A percentile compares a stretch with the other conserved stretches of the same genome.
Evolutionary conservation across 1,284 basidiomycete species (phyloP).

Genomic region (Cutaneotrichosporon sp.): DNA sequence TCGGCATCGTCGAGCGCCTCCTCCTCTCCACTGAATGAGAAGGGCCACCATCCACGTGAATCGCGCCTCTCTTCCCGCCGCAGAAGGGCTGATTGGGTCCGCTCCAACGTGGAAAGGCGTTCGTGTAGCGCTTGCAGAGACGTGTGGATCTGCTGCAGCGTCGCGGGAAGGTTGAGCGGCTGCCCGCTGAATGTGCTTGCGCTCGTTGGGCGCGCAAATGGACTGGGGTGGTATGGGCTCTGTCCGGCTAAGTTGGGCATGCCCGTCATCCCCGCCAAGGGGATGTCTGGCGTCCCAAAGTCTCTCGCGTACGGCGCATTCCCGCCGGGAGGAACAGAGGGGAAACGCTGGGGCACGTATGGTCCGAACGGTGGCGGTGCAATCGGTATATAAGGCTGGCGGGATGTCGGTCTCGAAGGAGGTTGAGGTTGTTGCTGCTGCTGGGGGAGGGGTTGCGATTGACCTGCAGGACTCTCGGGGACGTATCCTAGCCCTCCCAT

Average conservation of each 20-base stretch:
- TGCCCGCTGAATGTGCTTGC: slow-evolving; percentile 49
- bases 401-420: background rate
- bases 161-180: slow-evolving; percentile 37
- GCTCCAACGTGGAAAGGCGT: slow-evolving; percentile 73
- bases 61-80: slow-evolving; percentile 33
- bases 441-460: background rate
- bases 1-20: slow-evolving; percentile 44
- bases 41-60: slow-evolving; percentile 40
- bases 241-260: background rate
- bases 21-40: slow-evolving; percentile 38
- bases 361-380: slow-evolving; percentile 7
- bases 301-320: slow-evolving; percentile 21
- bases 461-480: slow-evolving; percentile 3
- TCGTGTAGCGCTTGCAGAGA: slow-evolving; percentile 87
- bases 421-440: background rate
- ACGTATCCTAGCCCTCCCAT: slow-evolving; percentile 3
- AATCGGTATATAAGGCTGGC: background rate
- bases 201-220: slow-evolving; percentile 34
- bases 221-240: slow-evolving; percentile 14
- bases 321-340: slow-evolving; percentile 8
- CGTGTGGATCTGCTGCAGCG: slow-evolving; percentile 61
- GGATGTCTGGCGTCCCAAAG: slow-evolving; percentile 34
- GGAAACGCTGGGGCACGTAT: slow-evolving; percentile 10
- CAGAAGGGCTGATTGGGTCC: slow-evolving; percentile 43
- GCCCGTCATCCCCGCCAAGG: slow-evolving; percentile 1